Evolutionary conservation across 2,329 filamentous ascomycete species (phyloP).

Genomic region (Alternaria tenuissima): DNA sequence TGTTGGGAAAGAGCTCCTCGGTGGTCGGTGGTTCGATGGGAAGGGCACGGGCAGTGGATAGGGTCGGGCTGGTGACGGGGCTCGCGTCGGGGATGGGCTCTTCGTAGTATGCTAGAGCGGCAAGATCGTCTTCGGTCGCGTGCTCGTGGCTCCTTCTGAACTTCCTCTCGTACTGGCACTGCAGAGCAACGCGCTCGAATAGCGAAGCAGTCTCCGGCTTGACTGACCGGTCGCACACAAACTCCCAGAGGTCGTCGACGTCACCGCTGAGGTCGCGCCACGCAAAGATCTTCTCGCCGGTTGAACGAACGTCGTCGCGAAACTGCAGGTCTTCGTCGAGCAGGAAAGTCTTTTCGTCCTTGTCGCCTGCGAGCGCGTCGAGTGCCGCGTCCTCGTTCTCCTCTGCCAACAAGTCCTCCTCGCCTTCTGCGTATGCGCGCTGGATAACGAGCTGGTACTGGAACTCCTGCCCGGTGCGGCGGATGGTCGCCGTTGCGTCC

Average conservation of each 20-base stretch:
- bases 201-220: conserved; percentile 74
- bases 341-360: conserved; percentile 96
- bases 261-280: conserved; percentile 97
- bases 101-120: conserved; percentile 81
- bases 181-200: conserved; percentile 82
- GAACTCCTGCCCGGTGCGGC: conserved; percentile 91
- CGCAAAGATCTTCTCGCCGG: conserved; percentile 84
- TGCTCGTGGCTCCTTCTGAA: conserved; percentile 81
- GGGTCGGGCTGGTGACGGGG: conserved; percentile 60
- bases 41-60: conserved; percentile 45
- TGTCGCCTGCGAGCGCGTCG: conserved; percentile 78
- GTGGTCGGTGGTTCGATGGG: conserved; percentile 40
- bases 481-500: conserved; percentile 90
- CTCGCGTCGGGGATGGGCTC: conserved; percentile 68
- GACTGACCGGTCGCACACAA: conserved; percentile 84
- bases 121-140: conserved; percentile 81
- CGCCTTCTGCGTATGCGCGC: conserved; percentile 95
- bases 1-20: conserved; percentile 49
- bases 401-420: conserved; percentile 88
- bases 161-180: conserved; percentile 98
- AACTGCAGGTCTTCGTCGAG: conserved; percentile 93
- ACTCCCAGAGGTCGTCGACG: conserved; percentile 94
- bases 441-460: conserved; percentile 98
- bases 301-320: conserved; percentile 80
- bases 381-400: conserved; percentile 84